A percentile compares a stretch with the other conserved stretches of the same genome.
These are phyloP conservation scores for Penicillium chermesinum DNA, from an alignment of 495 filamentous ascomycete genomes.

Conservation along the genomic window DNA sequence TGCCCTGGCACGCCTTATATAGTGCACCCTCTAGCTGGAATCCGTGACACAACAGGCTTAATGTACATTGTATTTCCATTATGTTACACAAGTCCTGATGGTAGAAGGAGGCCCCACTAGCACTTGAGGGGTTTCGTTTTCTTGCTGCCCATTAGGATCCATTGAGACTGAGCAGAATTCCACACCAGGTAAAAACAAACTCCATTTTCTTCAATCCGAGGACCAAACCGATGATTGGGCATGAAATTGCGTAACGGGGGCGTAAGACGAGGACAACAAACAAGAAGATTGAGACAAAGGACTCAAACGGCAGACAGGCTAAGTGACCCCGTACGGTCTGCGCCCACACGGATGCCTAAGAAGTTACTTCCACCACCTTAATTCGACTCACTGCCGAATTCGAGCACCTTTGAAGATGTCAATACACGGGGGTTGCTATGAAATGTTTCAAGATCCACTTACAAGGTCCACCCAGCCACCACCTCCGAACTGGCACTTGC, in stretches of 20 bases:
- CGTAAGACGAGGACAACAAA: conserved; percentile 13
- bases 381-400: conserved; percentile 22
- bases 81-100: conserved; percentile 25
- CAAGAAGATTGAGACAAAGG: conserved; percentile 4
- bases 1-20: too few species aligned
- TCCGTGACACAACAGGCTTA: too few species aligned
- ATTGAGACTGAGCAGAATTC: conserved; percentile 18
- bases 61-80: conserved; percentile 24
- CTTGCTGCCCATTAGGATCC: conserved; percentile 11
- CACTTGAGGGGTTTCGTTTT: too few species aligned
- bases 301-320: conserved; percentile 8
- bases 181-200: conserved; percentile 16
- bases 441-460: conserved; percentile 7
- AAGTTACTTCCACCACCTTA: conserved; percentile 6
- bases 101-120: conserved; percentile 7
- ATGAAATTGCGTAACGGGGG: conserved; percentile 22
- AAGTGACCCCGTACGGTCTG: conserved; percentile 11
- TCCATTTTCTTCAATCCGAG: conserved; percentile 24
- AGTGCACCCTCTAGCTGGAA: too few species aligned
- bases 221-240: conserved; percentile 23
- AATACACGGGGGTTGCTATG: conserved; percentile 1
- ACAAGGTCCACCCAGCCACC: conserved; percentile 71
- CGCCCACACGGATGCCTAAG: conserved; percentile 21
- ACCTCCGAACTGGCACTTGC: conserved; percentile 63
- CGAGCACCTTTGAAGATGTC: conserved; percentile 24